Conservation (phyloP, 2,329 filamentous ascomycete species). For the Phialophora chinensis region DNA sequence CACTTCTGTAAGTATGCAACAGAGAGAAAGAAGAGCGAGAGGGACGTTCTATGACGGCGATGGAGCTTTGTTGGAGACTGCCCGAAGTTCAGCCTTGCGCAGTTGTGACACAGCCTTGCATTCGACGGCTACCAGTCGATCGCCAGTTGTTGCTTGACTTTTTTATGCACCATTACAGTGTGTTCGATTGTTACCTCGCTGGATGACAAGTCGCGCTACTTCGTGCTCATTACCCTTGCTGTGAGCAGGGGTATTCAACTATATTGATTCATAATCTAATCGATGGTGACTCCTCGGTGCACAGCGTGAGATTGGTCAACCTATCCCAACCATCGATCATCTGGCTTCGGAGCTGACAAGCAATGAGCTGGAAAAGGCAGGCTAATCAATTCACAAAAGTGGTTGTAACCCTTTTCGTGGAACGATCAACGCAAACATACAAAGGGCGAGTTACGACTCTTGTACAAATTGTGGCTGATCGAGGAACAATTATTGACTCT, state of each 20-base stretch:
- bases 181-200: neutral
- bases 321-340: too few species aligned
- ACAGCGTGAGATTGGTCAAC: neutral
- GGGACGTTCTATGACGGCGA: neutral
- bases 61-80: constrained; percentile 1
- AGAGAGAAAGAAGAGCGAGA: neutral
- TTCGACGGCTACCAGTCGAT: neutral
- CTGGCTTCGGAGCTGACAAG: neutral
- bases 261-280: neutral
- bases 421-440: neutral
- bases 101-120: neutral
- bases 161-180: neutral
- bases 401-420: neutral
- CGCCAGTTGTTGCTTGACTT: neutral
- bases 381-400: neutral
- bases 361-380: neutral
- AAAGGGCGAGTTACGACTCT: neutral
- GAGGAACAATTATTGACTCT: neutral
- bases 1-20: neutral
- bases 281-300: neutral
- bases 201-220: neutral
- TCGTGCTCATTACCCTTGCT: neutral
- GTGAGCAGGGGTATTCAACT: neutral
- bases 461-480: too few species aligned
- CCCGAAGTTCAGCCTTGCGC: constrained; percentile 9